Conservation (phyloP, 2,329 filamentous ascomycete species). For the Aspergillus pseudoviridinutans region DNA sequence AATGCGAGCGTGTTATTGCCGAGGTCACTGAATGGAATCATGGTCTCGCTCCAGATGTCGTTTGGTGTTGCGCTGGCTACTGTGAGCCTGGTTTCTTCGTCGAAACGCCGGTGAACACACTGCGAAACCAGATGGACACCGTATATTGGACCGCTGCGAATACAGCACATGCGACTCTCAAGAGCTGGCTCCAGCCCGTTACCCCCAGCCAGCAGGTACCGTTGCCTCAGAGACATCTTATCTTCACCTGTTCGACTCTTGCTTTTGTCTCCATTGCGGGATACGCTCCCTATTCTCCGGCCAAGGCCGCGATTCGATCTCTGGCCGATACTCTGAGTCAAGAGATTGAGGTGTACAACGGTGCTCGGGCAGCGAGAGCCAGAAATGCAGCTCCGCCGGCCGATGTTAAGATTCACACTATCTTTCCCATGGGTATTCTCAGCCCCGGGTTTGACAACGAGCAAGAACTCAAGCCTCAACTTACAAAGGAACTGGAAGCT, state of each 20-base stretch:
- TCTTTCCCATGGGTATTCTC: conserved; percentile 80
- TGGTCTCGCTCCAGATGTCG: conserved; percentile 68
- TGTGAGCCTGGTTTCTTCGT: conserved; percentile 72
- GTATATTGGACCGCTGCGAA: conserved; percentile 88
- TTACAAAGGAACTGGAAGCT: conserved; percentile 76
- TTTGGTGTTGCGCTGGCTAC: conserved; percentile 85
- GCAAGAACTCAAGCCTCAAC: conserved; percentile 70
- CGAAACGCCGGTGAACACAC: conserved; percentile 63
- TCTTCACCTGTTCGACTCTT: conserved; percentile 77
- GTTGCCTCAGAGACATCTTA: conserved; percentile 61
- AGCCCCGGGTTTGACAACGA: conserved; percentile 72
- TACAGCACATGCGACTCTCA: conserved; percentile 75
- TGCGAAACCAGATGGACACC: conserved; percentile 80
- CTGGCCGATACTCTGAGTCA: conserved; percentile 79
- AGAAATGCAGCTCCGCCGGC: conserved; percentile 49
- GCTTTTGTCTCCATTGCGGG: conserved; percentile 75
- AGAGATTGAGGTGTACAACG: conserved; percentile 83
- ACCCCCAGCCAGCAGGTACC: conserved; percentile 27
- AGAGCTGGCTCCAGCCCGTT: conserved; percentile 61
- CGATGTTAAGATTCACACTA: conserved; percentile 72
- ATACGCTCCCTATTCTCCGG: conserved; percentile 77
- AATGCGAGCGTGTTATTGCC: conserved; percentile 65
- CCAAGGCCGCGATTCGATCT: conserved; percentile 79
- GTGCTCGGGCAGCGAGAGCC: conserved; percentile 43
- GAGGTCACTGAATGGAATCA: conserved; percentile 78